These are phyloP conservation scores for Rasamsonia emersonii DNA, from an alignment of 2,329 filamentous ascomycete species.

Conservation along the genomic window DNA sequence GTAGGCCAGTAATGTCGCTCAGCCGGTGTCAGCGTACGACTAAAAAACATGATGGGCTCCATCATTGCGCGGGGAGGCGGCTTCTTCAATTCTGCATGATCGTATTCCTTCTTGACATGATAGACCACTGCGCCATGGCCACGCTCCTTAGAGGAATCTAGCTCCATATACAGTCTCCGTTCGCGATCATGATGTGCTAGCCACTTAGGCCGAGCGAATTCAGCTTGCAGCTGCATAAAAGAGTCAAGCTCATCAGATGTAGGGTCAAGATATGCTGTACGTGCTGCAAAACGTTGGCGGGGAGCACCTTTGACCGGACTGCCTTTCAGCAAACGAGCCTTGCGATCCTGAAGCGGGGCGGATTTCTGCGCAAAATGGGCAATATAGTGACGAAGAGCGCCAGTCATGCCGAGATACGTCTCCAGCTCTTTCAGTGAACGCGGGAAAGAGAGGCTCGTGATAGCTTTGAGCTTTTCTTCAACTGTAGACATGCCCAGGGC, in stretches of 20 bases:
- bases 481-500: slow-evolving; percentile 2
- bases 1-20: slow-evolving; percentile 3
- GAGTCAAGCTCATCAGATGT: slow-evolving; percentile 1
- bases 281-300: not conserved
- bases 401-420: slow-evolving; percentile 2
- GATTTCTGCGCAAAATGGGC: not conserved
- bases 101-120: slow-evolving; percentile 1
- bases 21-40: not conserved
- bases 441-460: not conserved
- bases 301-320: not conserved
- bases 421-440: slow-evolving; percentile 2
- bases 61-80: slow-evolving; percentile 1
- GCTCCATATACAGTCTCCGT: not conserved
- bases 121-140: slow-evolving; percentile 5
- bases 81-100: not conserved
- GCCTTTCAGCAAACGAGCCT: not conserved
- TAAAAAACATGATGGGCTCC: slow-evolving; percentile 1
- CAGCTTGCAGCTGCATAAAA: not conserved
- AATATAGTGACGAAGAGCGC: slow-evolving; percentile 1
- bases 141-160: slow-evolving; percentile 3
- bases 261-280: not conserved
- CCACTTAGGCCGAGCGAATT: not conserved
- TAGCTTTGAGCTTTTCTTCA: not conserved
- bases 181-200: not conserved
- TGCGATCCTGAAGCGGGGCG: slow-evolving; percentile 2